phyloP scores from a whole-genome alignment of 2,329 filamentous ascomycete species.

The Bipolaris zeicola region DNA sequence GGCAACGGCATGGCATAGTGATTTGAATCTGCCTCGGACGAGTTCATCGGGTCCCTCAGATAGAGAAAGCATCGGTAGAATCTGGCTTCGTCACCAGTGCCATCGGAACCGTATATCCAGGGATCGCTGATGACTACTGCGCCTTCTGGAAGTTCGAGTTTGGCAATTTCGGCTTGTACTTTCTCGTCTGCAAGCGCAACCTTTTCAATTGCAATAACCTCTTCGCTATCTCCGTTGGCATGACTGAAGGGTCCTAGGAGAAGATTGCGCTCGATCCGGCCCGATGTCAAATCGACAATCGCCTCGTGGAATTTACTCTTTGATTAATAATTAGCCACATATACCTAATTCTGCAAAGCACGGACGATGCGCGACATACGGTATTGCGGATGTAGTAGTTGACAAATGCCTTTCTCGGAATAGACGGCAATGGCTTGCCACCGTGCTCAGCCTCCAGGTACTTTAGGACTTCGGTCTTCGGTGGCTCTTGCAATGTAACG shows the following conservation, averaged over 20 bases:
- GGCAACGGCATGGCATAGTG: slow-evolving; percentile 71
- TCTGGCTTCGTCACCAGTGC: slow-evolving; percentile 55
- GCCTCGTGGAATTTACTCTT: slow-evolving; percentile 69
- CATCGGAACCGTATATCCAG: slow-evolving; percentile 71
- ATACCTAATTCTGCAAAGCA: neutral
- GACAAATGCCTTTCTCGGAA: slow-evolving; percentile 60
- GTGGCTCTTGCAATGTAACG: slow-evolving; percentile 69
- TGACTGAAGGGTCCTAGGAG: slow-evolving; percentile 64
- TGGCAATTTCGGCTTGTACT: slow-evolving; percentile 64
- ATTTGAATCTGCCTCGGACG: slow-evolving; percentile 66
- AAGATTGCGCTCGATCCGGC: slow-evolving; percentile 61
- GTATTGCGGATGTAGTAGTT: slow-evolving; percentile 66
- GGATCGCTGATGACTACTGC: slow-evolving; percentile 64
- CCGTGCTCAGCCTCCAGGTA: slow-evolving; percentile 68
- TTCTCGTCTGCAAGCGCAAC: slow-evolving; percentile 60
- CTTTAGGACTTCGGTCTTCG: slow-evolving; percentile 63
- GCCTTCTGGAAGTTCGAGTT: slow-evolving; percentile 63
- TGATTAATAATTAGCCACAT: slow-evolving; percentile 7
- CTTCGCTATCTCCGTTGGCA: slow-evolving; percentile 64
- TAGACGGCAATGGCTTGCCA: slow-evolving; percentile 57
- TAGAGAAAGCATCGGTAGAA: slow-evolving; percentile 71
- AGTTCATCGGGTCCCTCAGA: slow-evolving; percentile 66
- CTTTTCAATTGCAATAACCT: slow-evolving; percentile 64
- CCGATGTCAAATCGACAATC: slow-evolving; percentile 58
- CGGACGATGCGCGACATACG: slow-evolving; percentile 46